A percentile compares a stretch with the other conserved stretches of the same genome.
These are phyloP conservation scores for Ogataea trehalophila DNA, from an alignment of 805 yeast species.

Conservation along the genomic window DNA sequence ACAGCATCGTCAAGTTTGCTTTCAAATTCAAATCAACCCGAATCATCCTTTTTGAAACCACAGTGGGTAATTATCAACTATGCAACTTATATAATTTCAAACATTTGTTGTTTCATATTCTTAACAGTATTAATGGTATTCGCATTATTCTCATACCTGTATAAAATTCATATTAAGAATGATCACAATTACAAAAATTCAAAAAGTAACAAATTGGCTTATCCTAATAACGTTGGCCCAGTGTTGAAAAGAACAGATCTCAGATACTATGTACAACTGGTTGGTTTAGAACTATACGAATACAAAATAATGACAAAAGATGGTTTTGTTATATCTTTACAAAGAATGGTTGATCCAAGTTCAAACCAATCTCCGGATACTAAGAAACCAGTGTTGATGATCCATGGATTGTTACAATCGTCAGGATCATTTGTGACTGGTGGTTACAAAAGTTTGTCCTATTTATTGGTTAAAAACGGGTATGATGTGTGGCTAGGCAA, in stretches of 20 bases:
- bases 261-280: conserved; percentile 59
- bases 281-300: conserved; percentile 56
- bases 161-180: conserved; percentile 5
- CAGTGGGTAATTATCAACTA: conserved; percentile 7
- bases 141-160: conserved; percentile 19
- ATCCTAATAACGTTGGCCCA: conserved; percentile 30
- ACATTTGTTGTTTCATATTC: conserved; percentile 20
- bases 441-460: conserved; percentile 78
- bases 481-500: conserved; percentile 92
- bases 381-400: conserved; percentile 57
- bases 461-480: conserved; percentile 43
- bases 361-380: conserved; percentile 4
- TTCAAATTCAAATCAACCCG: not conserved
- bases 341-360: conserved; percentile 53
- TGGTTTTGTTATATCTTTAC: conserved; percentile 67
- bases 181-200: conserved; percentile 7
- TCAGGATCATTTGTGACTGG: conserved; percentile 80
- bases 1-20: not conserved
- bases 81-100: conserved; percentile 9
- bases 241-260: conserved; percentile 32
- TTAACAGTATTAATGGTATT: conserved; percentile 21
- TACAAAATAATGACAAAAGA: conserved; percentile 68
- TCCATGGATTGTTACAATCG: conserved; percentile 87
- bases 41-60: conserved; percentile 2
- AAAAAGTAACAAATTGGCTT: conserved; percentile 12